A percentile compares a stretch with the other conserved stretches of the same genome.
Evolutionary conservation across 169 alveolate genomes (phyloP).

Genomic region (Eimeria zaria): DNA sequence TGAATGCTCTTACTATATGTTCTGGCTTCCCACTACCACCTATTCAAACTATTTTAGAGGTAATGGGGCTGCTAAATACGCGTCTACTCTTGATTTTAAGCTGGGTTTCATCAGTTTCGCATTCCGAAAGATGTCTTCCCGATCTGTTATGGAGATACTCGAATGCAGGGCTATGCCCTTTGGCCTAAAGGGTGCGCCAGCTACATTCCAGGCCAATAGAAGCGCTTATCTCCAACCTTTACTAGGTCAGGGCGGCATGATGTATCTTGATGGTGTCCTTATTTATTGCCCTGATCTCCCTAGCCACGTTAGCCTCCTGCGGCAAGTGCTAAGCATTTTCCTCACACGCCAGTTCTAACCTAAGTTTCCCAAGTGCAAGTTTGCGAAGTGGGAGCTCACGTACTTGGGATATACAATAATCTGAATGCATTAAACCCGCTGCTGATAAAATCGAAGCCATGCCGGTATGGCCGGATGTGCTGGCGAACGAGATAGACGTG

Average conservation of each 20-base stretch:
- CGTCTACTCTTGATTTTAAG: too few relatives aligned
- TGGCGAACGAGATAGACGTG: neutral
- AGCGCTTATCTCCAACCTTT: neutral
- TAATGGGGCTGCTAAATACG: too few relatives aligned
- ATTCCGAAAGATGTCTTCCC: too few relatives aligned
- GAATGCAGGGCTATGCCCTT: neutral
- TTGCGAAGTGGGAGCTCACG: neutral
- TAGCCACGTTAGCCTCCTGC: neutral
- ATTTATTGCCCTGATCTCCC: neutral
- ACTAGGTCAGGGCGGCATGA: neutral
- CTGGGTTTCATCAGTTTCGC: too few relatives aligned
- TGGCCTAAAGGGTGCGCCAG: slow-evolving; percentile 3
- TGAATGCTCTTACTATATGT: too few relatives aligned
- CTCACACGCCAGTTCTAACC: neutral
- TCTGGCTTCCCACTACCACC: too few relatives aligned
- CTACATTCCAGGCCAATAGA: neutral
- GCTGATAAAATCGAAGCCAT: neutral
- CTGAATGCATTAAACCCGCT: neutral
- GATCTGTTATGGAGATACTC: neutral
- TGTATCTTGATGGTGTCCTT: neutral
- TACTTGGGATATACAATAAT: neutral
- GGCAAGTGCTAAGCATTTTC: neutral
- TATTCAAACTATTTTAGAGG: too few relatives aligned
- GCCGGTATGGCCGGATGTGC: neutral
- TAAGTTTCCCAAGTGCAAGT: neutral